phyloP scores from a whole-genome alignment of 306 rosid genomes.

The Parietaria judaica region DNA sequence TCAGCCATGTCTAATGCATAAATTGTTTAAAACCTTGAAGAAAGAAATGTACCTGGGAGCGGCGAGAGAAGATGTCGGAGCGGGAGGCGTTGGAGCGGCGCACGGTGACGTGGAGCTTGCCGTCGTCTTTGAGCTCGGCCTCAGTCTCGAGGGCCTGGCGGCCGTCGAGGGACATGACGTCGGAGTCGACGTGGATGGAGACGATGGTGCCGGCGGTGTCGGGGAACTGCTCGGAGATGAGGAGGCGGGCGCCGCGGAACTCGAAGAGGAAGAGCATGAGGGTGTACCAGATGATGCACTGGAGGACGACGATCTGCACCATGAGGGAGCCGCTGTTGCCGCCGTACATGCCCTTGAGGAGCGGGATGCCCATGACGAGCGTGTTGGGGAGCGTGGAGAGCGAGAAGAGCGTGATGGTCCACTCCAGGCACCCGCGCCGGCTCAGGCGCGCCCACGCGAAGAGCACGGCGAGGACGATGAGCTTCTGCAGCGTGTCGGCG shows the following conservation, averaged over 20 bases:
- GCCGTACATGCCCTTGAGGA: conserved; percentile 83
- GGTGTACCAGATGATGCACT: conserved; percentile 91
- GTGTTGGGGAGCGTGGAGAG: conserved; percentile 82
- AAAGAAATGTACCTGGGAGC: conserved; percentile 30
- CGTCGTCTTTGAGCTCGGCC: conserved; percentile 67
- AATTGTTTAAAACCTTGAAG: no score
- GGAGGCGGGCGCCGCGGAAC: conserved; percentile 56
- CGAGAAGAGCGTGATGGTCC: conserved; percentile 81
- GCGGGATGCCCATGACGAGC: conserved; percentile 80
- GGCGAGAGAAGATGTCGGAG: conserved; percentile 61
- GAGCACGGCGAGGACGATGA: conserved; percentile 51
- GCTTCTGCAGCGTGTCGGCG: conserved; percentile 77
- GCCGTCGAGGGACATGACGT: conserved; percentile 71
- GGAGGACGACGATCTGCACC: conserved; percentile 92
- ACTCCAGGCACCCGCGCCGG: conserved; percentile 66
- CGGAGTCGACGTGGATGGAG: conserved; percentile 85
- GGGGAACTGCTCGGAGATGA: conserved; percentile 81
- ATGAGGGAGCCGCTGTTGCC: conserved; percentile 64
- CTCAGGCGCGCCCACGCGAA: conserved; percentile 42
- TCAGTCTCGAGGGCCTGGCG: conserved; percentile 61
- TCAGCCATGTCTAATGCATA: no score
- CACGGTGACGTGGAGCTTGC: conserved; percentile 71
- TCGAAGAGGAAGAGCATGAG: conserved; percentile 75
- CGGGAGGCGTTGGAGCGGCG: conserved; percentile 73
- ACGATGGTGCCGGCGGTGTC: conserved; percentile 78